phyloP scores from a whole-genome alignment of 768 basidiomycete genomes.

The Melanogaster broomeanus region DNA sequence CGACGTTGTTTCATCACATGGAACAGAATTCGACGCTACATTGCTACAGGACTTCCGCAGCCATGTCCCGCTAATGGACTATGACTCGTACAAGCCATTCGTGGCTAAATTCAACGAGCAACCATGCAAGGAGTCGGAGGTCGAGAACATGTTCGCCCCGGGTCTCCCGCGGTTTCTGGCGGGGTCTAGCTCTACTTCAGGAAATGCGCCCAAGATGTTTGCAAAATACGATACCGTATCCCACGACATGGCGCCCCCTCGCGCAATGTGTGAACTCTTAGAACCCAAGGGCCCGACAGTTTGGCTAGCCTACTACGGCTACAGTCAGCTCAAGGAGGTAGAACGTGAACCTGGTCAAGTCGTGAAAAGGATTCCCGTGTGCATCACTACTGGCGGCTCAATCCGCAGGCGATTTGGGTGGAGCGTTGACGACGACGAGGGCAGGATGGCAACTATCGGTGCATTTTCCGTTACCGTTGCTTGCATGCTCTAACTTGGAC shows the following conservation, averaged over 20 bases:
- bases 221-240: neutral
- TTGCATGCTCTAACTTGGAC: neutral
- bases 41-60: conserved; percentile 7
- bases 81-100: conserved; percentile 13
- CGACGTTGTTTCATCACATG: neutral
- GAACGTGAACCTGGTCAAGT: neutral
- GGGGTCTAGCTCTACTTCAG: conserved; percentile 15
- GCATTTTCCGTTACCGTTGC: neutral
- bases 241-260: neutral
- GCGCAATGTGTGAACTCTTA: neutral
- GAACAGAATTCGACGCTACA: neutral
- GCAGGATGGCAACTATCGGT: conserved; percentile 7
- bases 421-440: conserved; percentile 10
- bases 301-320: neutral
- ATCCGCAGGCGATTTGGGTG: conserved; percentile 8
- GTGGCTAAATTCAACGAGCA: conserved; percentile 6
- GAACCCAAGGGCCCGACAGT: neutral
- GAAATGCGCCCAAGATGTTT: conserved; percentile 11
- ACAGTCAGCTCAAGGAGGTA: neutral
- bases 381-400: neutral
- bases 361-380: neutral
- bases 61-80: conserved; percentile 13
- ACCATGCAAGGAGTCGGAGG: conserved; percentile 6
- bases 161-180: conserved; percentile 11
- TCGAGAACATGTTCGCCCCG: conserved; percentile 15